Evolutionary conservation across 176 grass and related monocot species (phyloP).

Genomic region (Elaeis guineensis): DNA sequence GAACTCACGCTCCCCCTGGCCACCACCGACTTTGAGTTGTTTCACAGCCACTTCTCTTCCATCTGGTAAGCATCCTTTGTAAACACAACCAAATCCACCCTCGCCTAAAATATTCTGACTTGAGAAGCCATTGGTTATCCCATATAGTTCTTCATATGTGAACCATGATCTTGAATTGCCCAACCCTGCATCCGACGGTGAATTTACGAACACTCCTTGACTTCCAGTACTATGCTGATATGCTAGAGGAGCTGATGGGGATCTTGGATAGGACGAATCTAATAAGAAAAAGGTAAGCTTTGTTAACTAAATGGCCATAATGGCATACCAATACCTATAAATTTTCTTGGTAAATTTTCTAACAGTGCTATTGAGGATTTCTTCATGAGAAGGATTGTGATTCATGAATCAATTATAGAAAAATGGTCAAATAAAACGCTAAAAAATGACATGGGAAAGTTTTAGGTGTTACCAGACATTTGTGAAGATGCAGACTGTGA

Average conservation of each 20-base stretch:
- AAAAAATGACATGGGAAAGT: neutral
- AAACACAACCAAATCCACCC: constrained; percentile 93
- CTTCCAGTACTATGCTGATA: constrained; percentile 22
- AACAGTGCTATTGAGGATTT: too few species aligned
- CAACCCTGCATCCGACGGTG: constrained; percentile 1
- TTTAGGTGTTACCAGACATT: constrained; percentile 38
- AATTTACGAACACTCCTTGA: neutral
- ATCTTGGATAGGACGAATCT: constrained; percentile 6
- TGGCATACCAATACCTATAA: too few species aligned
- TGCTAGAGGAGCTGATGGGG: constrained; percentile 9
- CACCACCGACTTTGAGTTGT: constrained; percentile 79
- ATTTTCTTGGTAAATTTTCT: too few species aligned
- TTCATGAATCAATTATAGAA: too few species aligned
- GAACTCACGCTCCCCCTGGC: constrained; percentile 93
- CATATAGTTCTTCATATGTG: constrained; percentile 65
- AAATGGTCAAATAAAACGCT: neutral
- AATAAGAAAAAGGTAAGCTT: neutral
- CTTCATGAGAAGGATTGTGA: too few species aligned
- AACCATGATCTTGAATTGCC: constrained; percentile 56
- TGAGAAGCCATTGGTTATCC: constrained; percentile 66
- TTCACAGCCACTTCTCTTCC: constrained; percentile 77
- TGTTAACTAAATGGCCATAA: too few species aligned
- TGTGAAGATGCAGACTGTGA: constrained; percentile 38
- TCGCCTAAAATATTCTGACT: constrained; percentile 67
- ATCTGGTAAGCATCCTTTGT: constrained; percentile 57